Base-by-base conservation (phyloP, 2,329 filamentous ascomycete species). In the Arthrobotrys megalospora region DNA sequence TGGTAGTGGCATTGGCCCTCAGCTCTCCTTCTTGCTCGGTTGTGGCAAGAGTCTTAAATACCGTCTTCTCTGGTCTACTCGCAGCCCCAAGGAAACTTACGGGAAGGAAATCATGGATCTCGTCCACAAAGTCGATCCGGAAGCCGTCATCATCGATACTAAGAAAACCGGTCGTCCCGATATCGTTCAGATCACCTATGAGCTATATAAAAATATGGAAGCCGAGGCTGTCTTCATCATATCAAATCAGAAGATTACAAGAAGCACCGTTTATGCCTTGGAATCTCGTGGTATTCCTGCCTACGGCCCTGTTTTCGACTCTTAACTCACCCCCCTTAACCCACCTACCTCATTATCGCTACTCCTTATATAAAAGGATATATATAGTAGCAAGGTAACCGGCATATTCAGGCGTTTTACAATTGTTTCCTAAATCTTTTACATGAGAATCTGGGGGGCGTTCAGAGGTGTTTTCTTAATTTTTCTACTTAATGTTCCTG, bases 151-250 rank as follows among this genome's bases (percentile, higher is more conserved):
- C 28, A 81, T 83, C 63, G 83, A 85, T 68, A 85, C 84, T 0
- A 82, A 82, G 65, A 80, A 80, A 32, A 80, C 80, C 0, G 84
- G 83, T 1, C 79, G 84, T 12, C 82, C 82, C 4, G 82, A 85
- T 70, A 73, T 85, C 43, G 83, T 84, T 6, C 79, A 77, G 0
- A 77, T 84, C 62, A 80, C 82, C 14, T 84, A 82, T 70, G 73
- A 80, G 14, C 24, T 84, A 41, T 83, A 83, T 66, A 65, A 75
- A 7, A 81, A 83, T 16, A 82, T 81, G 52, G 68, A 80, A 0
- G 84, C 84, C 0, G 84, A 85, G 64, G 84, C 84, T 2, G 82
- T 85, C 5, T 83, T 84, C 73, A 79, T 83, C 58, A 83, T 85
- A 58, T 83, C 82, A 24, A 85, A 85, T 58, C 81, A 82, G 69